Evolutionary conservation across 345 rosid genomes (phyloP).

Genomic region (Cochlearia excelsa): DNA sequence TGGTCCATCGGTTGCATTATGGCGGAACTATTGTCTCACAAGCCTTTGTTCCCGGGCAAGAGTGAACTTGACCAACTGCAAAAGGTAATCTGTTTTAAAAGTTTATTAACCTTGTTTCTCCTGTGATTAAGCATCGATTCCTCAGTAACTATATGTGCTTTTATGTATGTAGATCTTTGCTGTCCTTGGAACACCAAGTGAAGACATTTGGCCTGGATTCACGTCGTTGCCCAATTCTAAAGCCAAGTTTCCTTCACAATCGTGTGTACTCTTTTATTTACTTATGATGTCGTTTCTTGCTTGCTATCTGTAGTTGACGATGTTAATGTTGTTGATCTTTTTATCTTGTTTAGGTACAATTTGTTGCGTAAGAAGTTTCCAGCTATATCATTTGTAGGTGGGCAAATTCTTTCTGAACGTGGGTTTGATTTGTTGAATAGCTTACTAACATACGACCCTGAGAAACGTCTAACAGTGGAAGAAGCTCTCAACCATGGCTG

Average conservation of each 20-base stretch:
- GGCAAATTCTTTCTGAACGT: constrained; percentile 66
- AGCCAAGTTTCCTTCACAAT: constrained; percentile 61
- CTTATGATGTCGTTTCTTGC: constrained; percentile 9
- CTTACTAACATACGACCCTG: constrained; percentile 70
- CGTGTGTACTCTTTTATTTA: constrained; percentile 35
- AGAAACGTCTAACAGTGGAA: constrained; percentile 72
- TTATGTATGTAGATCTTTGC: constrained; percentile 49
- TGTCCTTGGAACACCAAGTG: constrained; percentile 77
- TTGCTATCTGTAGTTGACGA: constrained; percentile 27
- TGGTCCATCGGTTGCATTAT: constrained; percentile 94
- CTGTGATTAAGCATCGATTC: neutral
- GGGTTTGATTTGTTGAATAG: constrained; percentile 77
- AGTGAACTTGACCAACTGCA: constrained; percentile 66
- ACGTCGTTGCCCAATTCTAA: constrained; percentile 62
- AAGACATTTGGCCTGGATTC: constrained; percentile 66
- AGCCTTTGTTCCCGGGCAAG: constrained; percentile 71
- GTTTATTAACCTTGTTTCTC: neutral
- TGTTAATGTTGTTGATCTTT: constrained; percentile 13
- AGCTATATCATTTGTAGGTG: constrained; percentile 63
- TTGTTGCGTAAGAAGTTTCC: constrained; percentile 78
- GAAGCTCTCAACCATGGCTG: constrained; percentile 77
- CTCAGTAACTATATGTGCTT: constrained; percentile 4
- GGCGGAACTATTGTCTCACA: constrained; percentile 76
- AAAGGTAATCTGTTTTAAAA: constrained; percentile 43
- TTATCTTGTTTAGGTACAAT: constrained; percentile 52